Evolutionary conservation across 2,329 filamentous ascomycete genomes (phyloP).

Genomic region (Cladosporium sp.): DNA sequence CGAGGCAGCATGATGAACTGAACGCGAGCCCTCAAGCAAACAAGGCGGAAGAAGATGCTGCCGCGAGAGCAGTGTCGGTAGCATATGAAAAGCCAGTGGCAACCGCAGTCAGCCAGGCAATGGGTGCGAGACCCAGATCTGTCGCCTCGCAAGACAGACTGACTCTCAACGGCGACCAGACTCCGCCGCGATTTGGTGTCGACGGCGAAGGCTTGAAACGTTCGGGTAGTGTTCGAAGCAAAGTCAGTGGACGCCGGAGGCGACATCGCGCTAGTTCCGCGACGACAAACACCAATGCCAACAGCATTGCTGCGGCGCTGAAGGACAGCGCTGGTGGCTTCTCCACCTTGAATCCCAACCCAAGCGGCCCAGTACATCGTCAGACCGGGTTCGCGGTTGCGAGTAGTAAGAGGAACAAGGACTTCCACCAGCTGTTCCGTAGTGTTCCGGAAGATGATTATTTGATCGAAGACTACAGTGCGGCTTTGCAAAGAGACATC

Average conservation of each 20-base stretch:
- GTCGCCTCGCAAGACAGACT: constrained; percentile 34
- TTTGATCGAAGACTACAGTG: constrained; percentile 97
- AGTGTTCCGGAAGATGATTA: constrained; percentile 98
- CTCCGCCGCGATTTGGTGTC: constrained; percentile 64
- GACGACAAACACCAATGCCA: constrained; percentile 58
- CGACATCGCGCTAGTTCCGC: constrained; percentile 73
- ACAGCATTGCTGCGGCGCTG: constrained; percentile 68
- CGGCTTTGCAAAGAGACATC: constrained; percentile 91
- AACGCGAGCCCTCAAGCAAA: constrained; percentile 49
- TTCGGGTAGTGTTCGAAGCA: constrained; percentile 49
- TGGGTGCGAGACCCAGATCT: constrained; percentile 36
- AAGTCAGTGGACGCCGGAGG: constrained; percentile 48
- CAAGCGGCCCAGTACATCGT: constrained; percentile 63
- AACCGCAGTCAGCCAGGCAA: constrained; percentile 28
- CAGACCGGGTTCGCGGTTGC: constrained; percentile 94
- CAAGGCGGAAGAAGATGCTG: constrained; percentile 56
- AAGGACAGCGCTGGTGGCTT: constrained; percentile 66
- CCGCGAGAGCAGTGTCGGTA: constrained; percentile 57
- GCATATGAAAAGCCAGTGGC: constrained; percentile 49
- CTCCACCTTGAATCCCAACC: constrained; percentile 58
- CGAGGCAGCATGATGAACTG: constrained; percentile 43
- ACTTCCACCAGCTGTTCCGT: constrained; percentile 90
- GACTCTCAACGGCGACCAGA: constrained; percentile 52
- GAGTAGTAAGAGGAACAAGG: constrained; percentile 90
- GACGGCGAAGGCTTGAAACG: constrained; percentile 49